Percentiles rank a stretch among this genome's conserved stretches.
phyloP scores from a whole-genome alignment of 2,329 filamentous ascomycete genomes.

The Ceratocystis huliohia region DNA sequence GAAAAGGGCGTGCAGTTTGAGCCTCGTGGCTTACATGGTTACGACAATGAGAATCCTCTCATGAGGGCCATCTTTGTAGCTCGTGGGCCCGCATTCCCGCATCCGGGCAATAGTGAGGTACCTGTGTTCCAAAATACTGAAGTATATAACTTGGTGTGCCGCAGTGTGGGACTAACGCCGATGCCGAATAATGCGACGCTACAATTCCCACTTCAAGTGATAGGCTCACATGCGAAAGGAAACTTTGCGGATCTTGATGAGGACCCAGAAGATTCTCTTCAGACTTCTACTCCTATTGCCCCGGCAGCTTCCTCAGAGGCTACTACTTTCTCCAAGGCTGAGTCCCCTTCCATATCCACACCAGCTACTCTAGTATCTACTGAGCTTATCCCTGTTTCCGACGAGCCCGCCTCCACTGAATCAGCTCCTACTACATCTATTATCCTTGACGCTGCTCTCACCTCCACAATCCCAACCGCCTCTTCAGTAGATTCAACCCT shows the following conservation, averaged over 20 bases:
- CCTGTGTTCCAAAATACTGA: constrained; percentile 84
- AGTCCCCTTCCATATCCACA: not conserved
- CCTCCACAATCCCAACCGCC: not conserved
- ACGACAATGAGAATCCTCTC: constrained; percentile 84
- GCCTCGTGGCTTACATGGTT: constrained; percentile 79
- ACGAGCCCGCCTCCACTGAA: not conserved
- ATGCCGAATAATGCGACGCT: constrained; percentile 80
- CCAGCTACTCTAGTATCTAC: constrained; percentile 20
- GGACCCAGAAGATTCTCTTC: constrained; percentile 34
- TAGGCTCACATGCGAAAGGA: constrained; percentile 47
- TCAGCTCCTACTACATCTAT: not conserved
- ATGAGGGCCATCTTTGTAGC: constrained; percentile 96
- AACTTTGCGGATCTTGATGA: constrained; percentile 37
- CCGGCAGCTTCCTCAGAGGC: constrained; percentile 18
- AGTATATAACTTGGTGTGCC: constrained; percentile 89
- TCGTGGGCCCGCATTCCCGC: constrained; percentile 80
- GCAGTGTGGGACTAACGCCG: constrained; percentile 63
- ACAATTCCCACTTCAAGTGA: constrained; percentile 51
- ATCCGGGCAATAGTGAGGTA: constrained; percentile 65
- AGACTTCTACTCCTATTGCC: not conserved
- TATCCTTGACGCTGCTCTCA: not conserved
- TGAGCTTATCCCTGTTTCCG: constrained; percentile 22
- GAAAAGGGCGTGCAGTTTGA: constrained; percentile 46
- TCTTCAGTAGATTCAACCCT: not conserved
- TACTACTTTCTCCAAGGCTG: constrained; percentile 23